phyloP scores from a whole-genome alignment of 495 filamentous ascomycete genomes.

The Tetracladium setigerum region DNA sequence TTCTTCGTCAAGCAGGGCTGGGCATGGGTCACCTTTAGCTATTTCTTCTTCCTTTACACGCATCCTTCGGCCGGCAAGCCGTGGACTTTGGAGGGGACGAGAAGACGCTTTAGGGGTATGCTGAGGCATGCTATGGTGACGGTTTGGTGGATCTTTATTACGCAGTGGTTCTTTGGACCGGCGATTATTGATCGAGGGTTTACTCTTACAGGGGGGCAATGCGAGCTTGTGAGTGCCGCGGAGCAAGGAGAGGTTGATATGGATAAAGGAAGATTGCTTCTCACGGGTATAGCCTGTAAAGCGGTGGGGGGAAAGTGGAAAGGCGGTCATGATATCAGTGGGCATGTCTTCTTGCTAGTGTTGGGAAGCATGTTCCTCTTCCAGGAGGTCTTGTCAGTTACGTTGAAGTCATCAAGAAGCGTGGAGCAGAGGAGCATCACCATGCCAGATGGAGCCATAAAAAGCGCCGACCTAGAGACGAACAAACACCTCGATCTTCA shows the following conservation, averaged over 20 bases:
- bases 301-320: constrained; percentile 72
- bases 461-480: constrained; percentile 37
- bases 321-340: constrained; percentile 89
- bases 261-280: constrained; percentile 28
- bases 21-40: constrained; percentile 75
- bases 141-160: constrained; percentile 66
- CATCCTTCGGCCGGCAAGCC: constrained; percentile 42
- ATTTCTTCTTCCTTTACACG: constrained; percentile 52
- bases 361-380: constrained; percentile 70
- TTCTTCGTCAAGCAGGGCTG: constrained; percentile 93
- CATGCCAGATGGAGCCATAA: constrained; percentile 52
- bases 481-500: constrained; percentile 11
- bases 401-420: constrained; percentile 34
- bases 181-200: constrained; percentile 84
- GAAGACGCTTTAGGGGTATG: constrained; percentile 39
- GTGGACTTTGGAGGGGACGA: constrained; percentile 25
- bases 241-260: constrained; percentile 21
- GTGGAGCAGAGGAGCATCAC: constrained; percentile 49
- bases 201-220: constrained; percentile 71
- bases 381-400: constrained; percentile 67
- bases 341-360: constrained; percentile 90
- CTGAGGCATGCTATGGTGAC: constrained; percentile 67
- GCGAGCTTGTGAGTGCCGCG: constrained; percentile 40
- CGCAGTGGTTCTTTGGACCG: constrained; percentile 95
- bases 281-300: constrained; percentile 78